Conservation (phyloP, 2,329 filamentous ascomycete genomes). For the Claviceps quebecensis region DNA sequence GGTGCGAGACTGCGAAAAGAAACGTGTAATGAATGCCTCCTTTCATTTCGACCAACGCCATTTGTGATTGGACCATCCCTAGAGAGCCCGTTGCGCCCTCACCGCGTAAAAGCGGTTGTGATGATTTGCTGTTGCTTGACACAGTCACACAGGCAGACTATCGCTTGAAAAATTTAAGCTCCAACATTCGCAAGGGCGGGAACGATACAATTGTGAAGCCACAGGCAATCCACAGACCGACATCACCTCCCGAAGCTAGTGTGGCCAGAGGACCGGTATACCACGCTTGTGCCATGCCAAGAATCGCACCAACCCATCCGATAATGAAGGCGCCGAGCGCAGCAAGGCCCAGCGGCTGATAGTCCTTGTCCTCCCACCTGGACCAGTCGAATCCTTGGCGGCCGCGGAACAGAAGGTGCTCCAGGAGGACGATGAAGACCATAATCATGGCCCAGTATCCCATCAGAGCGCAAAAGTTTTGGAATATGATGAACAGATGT, state of each 20-base stretch:
- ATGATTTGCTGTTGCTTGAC: no score
- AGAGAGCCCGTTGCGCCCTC: no score
- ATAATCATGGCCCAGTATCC: slow-evolving; percentile 42
- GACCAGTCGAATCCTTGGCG: slow-evolving; percentile 27
- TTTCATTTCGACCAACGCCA: no score
- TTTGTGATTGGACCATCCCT: no score
- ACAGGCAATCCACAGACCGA: slow-evolving; percentile 45
- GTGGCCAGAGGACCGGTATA: slow-evolving; percentile 42
- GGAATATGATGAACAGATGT: slow-evolving; percentile 38
- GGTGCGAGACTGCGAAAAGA: no score
- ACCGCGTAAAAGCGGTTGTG: no score
- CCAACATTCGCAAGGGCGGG: slow-evolving; percentile 14
- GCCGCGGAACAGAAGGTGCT: slow-evolving; percentile 29
- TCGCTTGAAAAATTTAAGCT: slow-evolving; percentile 15
- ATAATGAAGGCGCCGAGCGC: slow-evolving; percentile 29
- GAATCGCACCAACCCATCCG: slow-evolving; percentile 36
- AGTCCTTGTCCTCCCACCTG: slow-evolving; percentile 31
- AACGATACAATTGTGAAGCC: slow-evolving; percentile 42
- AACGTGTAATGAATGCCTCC: no score
- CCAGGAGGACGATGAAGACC: slow-evolving; percentile 31
- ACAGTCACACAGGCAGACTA: slow-evolving; percentile 2
- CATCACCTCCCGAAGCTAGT: slow-evolving; percentile 34
- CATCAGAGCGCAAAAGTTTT: slow-evolving; percentile 39
- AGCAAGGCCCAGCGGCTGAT: slow-evolving; percentile 29
- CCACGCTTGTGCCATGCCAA: slow-evolving; percentile 45